Evolutionary conservation across 257 asterid species (phyloP), one percentile per base, ranked within the genome.

Genomic region (Vinca minor): DNA sequence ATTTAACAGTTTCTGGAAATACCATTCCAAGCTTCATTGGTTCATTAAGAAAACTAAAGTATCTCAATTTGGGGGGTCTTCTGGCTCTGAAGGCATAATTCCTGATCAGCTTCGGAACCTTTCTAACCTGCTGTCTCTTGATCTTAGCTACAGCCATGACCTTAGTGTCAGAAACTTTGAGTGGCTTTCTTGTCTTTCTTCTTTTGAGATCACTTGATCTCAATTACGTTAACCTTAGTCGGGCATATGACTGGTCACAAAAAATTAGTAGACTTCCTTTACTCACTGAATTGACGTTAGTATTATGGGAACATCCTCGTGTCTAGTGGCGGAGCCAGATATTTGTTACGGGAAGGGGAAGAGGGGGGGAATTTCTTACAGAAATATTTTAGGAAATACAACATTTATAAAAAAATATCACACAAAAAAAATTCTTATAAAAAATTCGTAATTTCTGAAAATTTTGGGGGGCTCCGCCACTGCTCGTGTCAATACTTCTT

Each of bases 391-490:
- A n/a, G n/a, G n/a, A n/a, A n/a, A n/a, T n/a, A n/a, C n/a, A n/a
- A n/a, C n/a, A n/a, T n/a, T n/a, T n/a, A n/a, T n/a, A n/a, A n/a
- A n/a, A n/a, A n/a, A n/a, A n/a, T n/a, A n/a, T n/a, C n/a, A n/a
- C n/a, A n/a, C n/a, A n/a, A n/a, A n/a, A n/a, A n/a, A n/a, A n/a
- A n/a, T n/a, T n/a, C n/a, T n/a, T n/a, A 49, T 39, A 45, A 57
- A 59, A 34, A 52, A 70, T 75, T 73, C 56, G 62, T 61, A 69
- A 60, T 47, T 66, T 75, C 54, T 28, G 2, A 48, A 20, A 14
- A 48, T 48, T 48, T 48, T n/a, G n/a, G n/a, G n/a, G n/a, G n/a
- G n/a, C n/a, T n/a, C n/a, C n/a, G n/a, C n/a, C n/a, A n/a, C n/a
- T n/a, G n/a, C n/a, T n/a, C n/a, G n/a, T n/a, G n/a, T n/a, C n/a